Evolutionary conservation across 2,329 filamentous ascomycete species (phyloP).

Genomic region (Sordariomycetes sp.): DNA sequence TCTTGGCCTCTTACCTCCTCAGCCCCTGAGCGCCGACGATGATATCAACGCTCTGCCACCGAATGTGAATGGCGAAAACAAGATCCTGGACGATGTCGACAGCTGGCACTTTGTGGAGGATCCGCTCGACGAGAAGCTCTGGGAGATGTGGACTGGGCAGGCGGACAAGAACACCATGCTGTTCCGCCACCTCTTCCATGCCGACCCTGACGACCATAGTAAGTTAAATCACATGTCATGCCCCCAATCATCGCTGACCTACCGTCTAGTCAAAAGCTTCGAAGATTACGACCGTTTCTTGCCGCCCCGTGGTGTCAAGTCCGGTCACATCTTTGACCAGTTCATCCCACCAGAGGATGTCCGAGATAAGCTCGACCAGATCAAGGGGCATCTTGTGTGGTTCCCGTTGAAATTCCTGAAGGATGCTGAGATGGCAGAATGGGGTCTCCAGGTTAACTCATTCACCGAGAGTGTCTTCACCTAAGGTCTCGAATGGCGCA

Average conservation of each 20-base stretch:
- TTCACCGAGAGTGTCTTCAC: constrained; percentile 85
- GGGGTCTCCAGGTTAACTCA: constrained; percentile 74
- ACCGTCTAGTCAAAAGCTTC: constrained; percentile 67
- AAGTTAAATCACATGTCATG: constrained; percentile 4
- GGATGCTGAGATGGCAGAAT: constrained; percentile 83
- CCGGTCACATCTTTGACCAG: constrained; percentile 80
- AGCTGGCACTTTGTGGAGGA: constrained; percentile 60
- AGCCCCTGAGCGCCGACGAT: constrained; percentile 56
- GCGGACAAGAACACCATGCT: constrained; percentile 65
- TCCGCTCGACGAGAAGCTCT: constrained; percentile 58
- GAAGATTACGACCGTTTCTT: constrained; percentile 80
- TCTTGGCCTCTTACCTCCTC: constrained; percentile 68
- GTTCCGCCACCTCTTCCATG: constrained; percentile 75
- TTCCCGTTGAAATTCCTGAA: constrained; percentile 85
- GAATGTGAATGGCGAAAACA: constrained; percentile 54
- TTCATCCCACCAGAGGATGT: constrained; percentile 67
- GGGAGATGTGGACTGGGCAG: constrained; percentile 58
- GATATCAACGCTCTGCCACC: constrained; percentile 71
- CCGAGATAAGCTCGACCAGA: constrained; percentile 63
- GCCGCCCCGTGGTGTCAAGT: constrained; percentile 59
- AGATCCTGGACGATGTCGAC: constrained; percentile 51
- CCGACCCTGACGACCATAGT: constrained; percentile 82
- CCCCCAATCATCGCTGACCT: constrained; percentile 3
- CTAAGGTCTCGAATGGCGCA: constrained; percentile 21
- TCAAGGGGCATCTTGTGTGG: constrained; percentile 88